phyloP scores from a whole-genome alignment of 176 grass and related monocot genomes.

The Saccharum spontaneum region DNA sequence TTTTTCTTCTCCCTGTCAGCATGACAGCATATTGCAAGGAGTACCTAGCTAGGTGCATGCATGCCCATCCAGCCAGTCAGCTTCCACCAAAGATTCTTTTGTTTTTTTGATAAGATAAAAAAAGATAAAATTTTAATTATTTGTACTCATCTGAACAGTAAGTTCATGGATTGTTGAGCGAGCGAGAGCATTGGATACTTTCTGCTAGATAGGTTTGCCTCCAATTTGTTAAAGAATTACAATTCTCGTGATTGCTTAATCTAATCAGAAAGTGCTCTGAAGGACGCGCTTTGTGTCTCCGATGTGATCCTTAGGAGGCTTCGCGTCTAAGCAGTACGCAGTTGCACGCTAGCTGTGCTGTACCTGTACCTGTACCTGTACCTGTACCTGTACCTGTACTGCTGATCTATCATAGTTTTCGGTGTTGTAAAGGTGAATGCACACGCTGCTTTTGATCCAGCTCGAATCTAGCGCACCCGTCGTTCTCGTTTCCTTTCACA shows the following conservation, averaged over 20 bases:
- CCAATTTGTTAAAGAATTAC: conserved; percentile 1
- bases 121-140: conserved; percentile 15
- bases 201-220: conserved; percentile 32
- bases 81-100: conserved; percentile 24
- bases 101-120: conserved; percentile 7
- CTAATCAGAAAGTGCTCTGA: conserved; percentile 40
- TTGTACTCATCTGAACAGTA: not conserved
- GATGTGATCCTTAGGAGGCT: conserved; percentile 12
- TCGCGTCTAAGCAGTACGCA: conserved; percentile 27
- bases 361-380: not conserved
- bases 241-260: conserved; percentile 24
- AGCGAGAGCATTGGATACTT: conserved; percentile 47
- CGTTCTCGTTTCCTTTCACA: not conserved
- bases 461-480: conserved; percentile 28
- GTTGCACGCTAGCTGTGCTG: conserved; percentile 33
- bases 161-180: conserved; percentile 26
- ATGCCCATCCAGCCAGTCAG: not conserved
- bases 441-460: conserved; percentile 12
- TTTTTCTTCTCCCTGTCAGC: not conserved
- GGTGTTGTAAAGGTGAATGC: conserved; percentile 46
- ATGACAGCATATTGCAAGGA: not conserved
- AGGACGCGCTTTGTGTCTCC: conserved; percentile 49
- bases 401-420: conserved; percentile 27
- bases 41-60: conserved; percentile 11
- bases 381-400: conserved; percentile 2